A percentile compares a stretch with the other conserved stretches of the same genome.
phyloP scores from a whole-genome alignment of 140 eudicot species.

The Ambrosia hybrid region DNA sequence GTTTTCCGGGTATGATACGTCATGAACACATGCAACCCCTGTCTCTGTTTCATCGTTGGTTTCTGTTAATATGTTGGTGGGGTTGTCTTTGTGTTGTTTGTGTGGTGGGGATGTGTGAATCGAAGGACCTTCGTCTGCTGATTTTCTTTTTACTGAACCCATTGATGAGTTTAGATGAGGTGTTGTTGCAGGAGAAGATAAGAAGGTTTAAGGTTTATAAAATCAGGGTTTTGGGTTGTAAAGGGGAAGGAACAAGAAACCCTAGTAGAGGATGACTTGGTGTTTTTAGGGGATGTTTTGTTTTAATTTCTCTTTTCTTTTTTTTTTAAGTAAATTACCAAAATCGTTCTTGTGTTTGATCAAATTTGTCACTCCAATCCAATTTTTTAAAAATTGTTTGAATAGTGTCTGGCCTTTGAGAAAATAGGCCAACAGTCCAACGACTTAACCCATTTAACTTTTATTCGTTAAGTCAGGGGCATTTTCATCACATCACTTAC shows the following conservation, averaged over 20 bases:
- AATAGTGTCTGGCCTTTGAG: too few species aligned
- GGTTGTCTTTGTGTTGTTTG: slow-evolving; percentile 50
- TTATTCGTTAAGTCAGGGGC: too few species aligned
- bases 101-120: slow-evolving; percentile 43
- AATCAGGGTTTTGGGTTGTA: slow-evolving; percentile 16
- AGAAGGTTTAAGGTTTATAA: neutral
- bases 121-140: slow-evolving; percentile 43
- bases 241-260: slow-evolving; percentile 16
- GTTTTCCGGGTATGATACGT: slow-evolving; percentile 83
- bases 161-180: slow-evolving; percentile 17
- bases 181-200: neutral
- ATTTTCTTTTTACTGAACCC: slow-evolving; percentile 75
- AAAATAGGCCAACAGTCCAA: too few species aligned
- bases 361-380: too few species aligned
- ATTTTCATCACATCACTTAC: too few species aligned
- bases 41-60: slow-evolving; percentile 40
- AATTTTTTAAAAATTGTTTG: too few species aligned
- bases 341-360: too few species aligned
- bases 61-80: slow-evolving; percentile 5
- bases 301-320: too few species aligned
- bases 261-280: neutral
- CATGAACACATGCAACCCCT: slow-evolving; percentile 78
- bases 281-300: too few species aligned
- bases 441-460: too few species aligned
- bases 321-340: too few species aligned